Conservation (phyloP, 495 filamentous ascomycete genomes). For the Aspergillus panamensis region DNA sequence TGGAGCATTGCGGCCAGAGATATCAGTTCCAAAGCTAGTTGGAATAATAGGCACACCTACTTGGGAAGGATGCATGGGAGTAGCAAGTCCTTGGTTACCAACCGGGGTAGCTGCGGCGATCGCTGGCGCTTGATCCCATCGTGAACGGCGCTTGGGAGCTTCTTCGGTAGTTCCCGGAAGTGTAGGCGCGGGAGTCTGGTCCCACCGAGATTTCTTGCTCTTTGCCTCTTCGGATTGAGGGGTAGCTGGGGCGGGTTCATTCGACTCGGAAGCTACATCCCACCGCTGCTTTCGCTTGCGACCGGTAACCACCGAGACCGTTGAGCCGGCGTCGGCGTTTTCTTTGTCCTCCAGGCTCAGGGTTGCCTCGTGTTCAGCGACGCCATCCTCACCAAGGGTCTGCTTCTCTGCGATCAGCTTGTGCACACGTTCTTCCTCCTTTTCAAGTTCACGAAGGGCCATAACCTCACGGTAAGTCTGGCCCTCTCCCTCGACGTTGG, state of each 20-base stretch:
- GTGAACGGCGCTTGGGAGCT: slow-evolving; percentile 64
- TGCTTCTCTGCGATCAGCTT: slow-evolving; percentile 76
- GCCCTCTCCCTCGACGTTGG: slow-evolving; percentile 62
- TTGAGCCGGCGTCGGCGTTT: slow-evolving; percentile 65
- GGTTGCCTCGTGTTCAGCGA: slow-evolving; percentile 63
- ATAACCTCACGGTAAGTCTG: slow-evolving; percentile 88
- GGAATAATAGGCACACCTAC: slow-evolving; percentile 51
- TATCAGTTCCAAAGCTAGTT: slow-evolving; percentile 72
- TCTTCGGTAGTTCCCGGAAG: slow-evolving; percentile 50
- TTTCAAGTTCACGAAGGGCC: slow-evolving; percentile 84
- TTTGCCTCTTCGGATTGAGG: slow-evolving; percentile 53
- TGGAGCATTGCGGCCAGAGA: slow-evolving; percentile 71
- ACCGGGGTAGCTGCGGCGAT: slow-evolving; percentile 68
- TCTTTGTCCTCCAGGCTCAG: slow-evolving; percentile 70
- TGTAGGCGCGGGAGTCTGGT: slow-evolving; percentile 69
- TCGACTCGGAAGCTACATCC: slow-evolving; percentile 64
- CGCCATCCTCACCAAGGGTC: slow-evolving; percentile 56
- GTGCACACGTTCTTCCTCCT: slow-evolving; percentile 87
- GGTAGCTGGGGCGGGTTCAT: slow-evolving; percentile 41
- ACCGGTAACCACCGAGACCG: slow-evolving; percentile 57
- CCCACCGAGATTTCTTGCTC: slow-evolving; percentile 84
- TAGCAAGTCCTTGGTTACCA: slow-evolving; percentile 75
- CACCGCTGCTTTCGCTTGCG: slow-evolving; percentile 91
- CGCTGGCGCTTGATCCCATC: slow-evolving; percentile 85
- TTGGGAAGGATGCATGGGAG: slow-evolving; percentile 81